Conservation (phyloP, 345 rosid genomes). For the Salix udensis region DNA sequence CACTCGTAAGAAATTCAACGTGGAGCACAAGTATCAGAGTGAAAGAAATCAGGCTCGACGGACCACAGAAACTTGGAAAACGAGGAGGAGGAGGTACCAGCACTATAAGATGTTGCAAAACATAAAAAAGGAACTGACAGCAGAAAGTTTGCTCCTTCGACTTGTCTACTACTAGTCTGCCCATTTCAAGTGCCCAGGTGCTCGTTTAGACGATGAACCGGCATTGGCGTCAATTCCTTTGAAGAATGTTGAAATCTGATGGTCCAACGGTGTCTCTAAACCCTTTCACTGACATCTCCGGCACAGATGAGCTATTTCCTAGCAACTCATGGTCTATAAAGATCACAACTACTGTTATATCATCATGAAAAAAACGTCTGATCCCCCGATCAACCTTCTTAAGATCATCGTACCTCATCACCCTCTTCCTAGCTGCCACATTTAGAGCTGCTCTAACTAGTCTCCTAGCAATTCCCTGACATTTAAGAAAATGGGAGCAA, state of each 20-base stretch:
- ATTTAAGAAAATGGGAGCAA: neutral
- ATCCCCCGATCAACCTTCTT: conserved; percentile 58
- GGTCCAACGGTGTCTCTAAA: conserved; percentile 60
- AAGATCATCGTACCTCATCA: conserved; percentile 62
- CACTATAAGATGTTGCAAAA: neutral
- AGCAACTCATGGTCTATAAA: conserved; percentile 61
- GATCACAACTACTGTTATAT: conserved; percentile 80
- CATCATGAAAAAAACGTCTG: conserved; percentile 75
- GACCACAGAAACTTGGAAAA: neutral
- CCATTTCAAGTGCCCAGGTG: conserved; percentile 7
- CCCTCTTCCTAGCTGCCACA: conserved; percentile 67
- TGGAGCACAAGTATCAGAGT: neutral
- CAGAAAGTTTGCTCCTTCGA: conserved; percentile 2
- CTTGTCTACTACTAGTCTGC: neutral
- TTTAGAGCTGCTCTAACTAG: conserved; percentile 67
- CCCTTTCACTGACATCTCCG: conserved; percentile 65
- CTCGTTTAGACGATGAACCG: conserved; percentile 21
- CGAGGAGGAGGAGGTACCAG: neutral
- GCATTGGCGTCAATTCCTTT: conserved; percentile 22
- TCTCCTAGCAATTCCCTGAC: conserved; percentile 75
- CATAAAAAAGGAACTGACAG: neutral
- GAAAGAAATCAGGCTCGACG: neutral
- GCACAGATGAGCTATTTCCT: conserved; percentile 38
- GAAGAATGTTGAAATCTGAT: conserved; percentile 53
- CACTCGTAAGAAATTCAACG: neutral